Conservation (phyloP, 805 yeast genomes). For the Metschnikowia chrysomelidarum region DNA sequence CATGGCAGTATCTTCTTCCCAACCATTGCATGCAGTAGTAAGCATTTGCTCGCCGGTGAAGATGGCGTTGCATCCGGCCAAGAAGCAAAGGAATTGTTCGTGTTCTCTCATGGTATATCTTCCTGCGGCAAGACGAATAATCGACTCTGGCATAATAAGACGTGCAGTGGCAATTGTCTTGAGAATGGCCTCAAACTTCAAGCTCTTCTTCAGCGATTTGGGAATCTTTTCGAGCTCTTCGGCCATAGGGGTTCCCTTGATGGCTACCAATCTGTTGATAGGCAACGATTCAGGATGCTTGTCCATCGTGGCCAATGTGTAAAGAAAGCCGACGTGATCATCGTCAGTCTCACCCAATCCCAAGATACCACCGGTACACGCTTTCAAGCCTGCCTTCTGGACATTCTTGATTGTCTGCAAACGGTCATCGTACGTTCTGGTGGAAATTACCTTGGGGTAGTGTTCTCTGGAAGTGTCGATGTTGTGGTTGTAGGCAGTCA, state of each 20-base stretch:
- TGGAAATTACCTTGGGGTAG: constrained; percentile 68
- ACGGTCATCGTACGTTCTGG: constrained; percentile 71
- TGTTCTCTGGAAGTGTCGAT: constrained; percentile 78
- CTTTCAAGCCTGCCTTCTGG: constrained; percentile 59
- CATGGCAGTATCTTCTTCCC: constrained; percentile 79
- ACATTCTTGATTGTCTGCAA: constrained; percentile 64
- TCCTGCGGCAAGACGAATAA: constrained; percentile 77
- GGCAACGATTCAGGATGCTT: constrained; percentile 81
- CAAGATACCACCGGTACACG: constrained; percentile 77
- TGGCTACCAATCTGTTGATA: constrained; percentile 75
- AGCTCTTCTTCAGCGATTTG: constrained; percentile 33
- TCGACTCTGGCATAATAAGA: constrained; percentile 67
- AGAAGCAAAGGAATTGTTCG: constrained; percentile 72
- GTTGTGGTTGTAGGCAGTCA: constrained; percentile 81
- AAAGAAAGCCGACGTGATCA: constrained; percentile 63
- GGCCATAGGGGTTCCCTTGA: constrained; percentile 74
- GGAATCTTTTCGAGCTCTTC: constrained; percentile 46
- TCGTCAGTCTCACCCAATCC: constrained; percentile 75
- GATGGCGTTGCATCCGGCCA: constrained; percentile 78
- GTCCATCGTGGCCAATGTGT: constrained; percentile 65
- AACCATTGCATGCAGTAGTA: constrained; percentile 79
- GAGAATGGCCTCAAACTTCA: constrained; percentile 60
- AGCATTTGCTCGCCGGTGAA: constrained; percentile 81
- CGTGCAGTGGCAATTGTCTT: constrained; percentile 77
- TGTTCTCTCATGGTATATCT: constrained; percentile 76